Evolutionary conservation across 2,329 filamentous ascomycete genomes (phyloP).

Genomic region (Volutella citrinella): DNA sequence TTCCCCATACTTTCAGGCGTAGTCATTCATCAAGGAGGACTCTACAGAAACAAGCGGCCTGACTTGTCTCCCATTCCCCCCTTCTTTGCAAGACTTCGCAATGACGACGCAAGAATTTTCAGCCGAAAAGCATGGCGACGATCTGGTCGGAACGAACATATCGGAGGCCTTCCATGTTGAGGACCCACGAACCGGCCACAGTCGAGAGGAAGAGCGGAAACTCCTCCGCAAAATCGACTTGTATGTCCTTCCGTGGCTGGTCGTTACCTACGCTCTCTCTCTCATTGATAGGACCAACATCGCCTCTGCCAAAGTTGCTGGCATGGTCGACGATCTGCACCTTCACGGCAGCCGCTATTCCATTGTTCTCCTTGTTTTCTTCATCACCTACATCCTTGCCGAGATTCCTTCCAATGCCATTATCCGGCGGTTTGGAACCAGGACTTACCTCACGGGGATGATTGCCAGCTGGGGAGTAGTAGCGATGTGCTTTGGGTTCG

Average conservation of each 20-base stretch:
- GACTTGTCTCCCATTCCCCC: no score
- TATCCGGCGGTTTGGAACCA: constrained; percentile 1
- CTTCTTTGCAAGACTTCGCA: no score
- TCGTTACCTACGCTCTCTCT: constrained; percentile 2
- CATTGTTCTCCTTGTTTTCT: constrained; percentile 5
- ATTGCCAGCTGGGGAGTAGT: constrained; percentile 5
- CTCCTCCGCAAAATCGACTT: neutral
- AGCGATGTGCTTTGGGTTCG: constrained; percentile 5
- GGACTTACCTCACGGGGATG: constrained; percentile 1
- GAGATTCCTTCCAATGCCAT: constrained; percentile 5
- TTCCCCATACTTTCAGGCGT: no score
- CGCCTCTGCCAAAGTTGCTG: constrained; percentile 6
- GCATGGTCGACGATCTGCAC: constrained; percentile 2
- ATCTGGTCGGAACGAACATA: no score
- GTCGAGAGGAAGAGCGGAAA: neutral
- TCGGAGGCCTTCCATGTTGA: no score
- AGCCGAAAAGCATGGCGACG: no score
- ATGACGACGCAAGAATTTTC: no score
- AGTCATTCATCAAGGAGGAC: no score
- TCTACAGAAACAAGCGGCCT: no score
- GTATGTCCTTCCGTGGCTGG: constrained; percentile 2
- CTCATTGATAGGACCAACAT: constrained; percentile 9
- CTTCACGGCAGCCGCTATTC: neutral
- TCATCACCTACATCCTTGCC: constrained; percentile 5
- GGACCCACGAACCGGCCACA: no score